Percentiles rank a stretch among this genome's conserved stretches.
These are phyloP conservation scores for Collybia nuda DNA, from an alignment of 768 basidiomycete species.

Conservation along the genomic window DNA sequence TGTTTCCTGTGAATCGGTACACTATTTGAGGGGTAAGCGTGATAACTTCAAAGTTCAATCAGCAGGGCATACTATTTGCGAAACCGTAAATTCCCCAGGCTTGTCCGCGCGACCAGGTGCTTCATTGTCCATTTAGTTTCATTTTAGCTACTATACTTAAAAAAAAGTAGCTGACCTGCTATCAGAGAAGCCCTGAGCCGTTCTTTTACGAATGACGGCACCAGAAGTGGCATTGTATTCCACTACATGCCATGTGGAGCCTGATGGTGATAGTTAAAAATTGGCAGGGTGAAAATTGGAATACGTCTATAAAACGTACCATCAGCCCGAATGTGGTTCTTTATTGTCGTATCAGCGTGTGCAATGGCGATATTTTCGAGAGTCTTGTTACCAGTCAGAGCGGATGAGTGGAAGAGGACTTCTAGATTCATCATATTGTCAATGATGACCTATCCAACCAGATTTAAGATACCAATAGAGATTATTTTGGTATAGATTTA, in stretches of 20 bases:
- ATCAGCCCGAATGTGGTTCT: conserved; percentile 64
- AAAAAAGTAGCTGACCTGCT: conserved; percentile 24
- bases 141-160: neutral
- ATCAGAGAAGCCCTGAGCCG: conserved; percentile 64
- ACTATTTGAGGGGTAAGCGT: conserved; percentile 34
- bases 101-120: conserved; percentile 77
- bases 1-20: conserved; percentile 51
- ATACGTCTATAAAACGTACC: conserved; percentile 32
- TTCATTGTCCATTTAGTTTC: conserved; percentile 18
- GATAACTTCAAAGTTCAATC: neutral
- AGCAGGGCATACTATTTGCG: conserved; percentile 53
- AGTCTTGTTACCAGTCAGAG: conserved; percentile 59
- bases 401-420: conserved; percentile 56
- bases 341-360: conserved; percentile 68
- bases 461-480: neutral
- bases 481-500: conserved; percentile 18
- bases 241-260: conserved; percentile 60
- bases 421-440: conserved; percentile 84
- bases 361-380: conserved; percentile 58
- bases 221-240: conserved; percentile 70
- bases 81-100: conserved; percentile 73
- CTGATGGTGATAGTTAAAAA: conserved; percentile 19
- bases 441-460: conserved; percentile 56
- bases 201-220: conserved; percentile 51
- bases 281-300: too few relatives aligned